phyloP scores from a whole-genome alignment of 352 stramenopile species.

The Blastocystis sp. region DNA sequence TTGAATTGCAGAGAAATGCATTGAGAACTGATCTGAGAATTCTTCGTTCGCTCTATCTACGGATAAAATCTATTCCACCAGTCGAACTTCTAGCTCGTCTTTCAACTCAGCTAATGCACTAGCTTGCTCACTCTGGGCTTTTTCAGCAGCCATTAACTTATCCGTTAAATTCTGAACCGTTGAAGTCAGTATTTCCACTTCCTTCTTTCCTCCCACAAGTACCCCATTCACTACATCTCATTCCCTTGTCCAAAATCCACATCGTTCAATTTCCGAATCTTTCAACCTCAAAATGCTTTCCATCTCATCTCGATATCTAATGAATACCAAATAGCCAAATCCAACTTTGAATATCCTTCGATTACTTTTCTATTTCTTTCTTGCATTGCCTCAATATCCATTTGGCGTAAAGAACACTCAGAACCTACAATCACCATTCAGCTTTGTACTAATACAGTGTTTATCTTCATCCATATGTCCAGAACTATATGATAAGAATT shows the following conservation, averaged over 20 bases:
- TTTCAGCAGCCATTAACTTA: neutral
- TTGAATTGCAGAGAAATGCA: slow-evolving; percentile 49
- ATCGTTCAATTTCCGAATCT: neutral
- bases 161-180: neutral
- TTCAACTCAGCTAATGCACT: neutral
- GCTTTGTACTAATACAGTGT: neutral
- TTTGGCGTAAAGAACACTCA: slow-evolving; percentile 8
- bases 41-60: slow-evolving; percentile 23
- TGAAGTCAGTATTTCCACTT: slow-evolving; percentile 2
- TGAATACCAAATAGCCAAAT: neutral
- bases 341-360: slow-evolving; percentile 18
- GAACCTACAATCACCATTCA: neutral
- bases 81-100: slow-evolving; percentile 11
- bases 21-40: slow-evolving; percentile 40
- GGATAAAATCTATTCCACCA: neutral
- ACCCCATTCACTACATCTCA: slow-evolving; percentile 7
- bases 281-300: neutral
- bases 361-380: neutral
- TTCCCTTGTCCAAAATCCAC: neutral
- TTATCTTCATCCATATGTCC: neutral
- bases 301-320: slow-evolving; percentile 7
- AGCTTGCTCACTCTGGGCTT: neutral
- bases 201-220: slow-evolving; percentile 10
- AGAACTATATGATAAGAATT: too few species aligned
- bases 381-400: slow-evolving; percentile 23